These are phyloP conservation scores for Skeletonema tropicum DNA, from an alignment of 108 stramenopile genomes.

Conservation along the genomic window DNA sequence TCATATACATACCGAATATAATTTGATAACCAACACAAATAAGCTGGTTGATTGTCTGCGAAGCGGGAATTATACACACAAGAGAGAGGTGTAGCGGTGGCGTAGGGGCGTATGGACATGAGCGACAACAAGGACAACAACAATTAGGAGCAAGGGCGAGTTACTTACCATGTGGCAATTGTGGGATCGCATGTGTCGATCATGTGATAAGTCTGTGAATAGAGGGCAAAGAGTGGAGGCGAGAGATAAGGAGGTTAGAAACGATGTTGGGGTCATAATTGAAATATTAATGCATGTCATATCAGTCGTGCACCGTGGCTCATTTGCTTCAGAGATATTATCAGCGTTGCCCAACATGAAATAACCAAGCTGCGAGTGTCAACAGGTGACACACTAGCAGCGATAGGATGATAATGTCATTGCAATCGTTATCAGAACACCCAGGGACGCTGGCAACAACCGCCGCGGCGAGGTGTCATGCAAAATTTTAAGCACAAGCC, in stretches of 20 bases:
- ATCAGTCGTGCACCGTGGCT: neutral
- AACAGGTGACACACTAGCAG: neutral
- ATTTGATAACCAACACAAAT: neutral
- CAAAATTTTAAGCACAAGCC: neutral
- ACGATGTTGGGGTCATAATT: neutral
- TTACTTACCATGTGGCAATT: conserved; percentile 73
- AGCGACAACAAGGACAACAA: conserved; percentile 28
- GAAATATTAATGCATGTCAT: neutral
- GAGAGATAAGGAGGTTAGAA: neutral
- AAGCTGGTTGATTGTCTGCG: conserved; percentile 20
- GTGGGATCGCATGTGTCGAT: conserved; percentile 68
- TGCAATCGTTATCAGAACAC: neutral
- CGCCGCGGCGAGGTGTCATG: neutral
- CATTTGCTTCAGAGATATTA: neutral
- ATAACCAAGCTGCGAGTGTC: neutral
- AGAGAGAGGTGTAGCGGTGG: conserved; percentile 19
- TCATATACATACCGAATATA: neutral
- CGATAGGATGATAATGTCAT: neutral
- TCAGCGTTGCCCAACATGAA: neutral
- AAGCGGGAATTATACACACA: conserved; percentile 5
- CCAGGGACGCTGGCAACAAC: neutral
- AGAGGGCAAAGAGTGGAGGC: neutral
- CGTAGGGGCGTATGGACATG: too few species aligned
- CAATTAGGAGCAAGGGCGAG: neutral
- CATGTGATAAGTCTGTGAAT: conserved; percentile 68